phyloP scores from a whole-genome alignment of 164 flowering plant species.

The Saururus chinensis region DNA sequence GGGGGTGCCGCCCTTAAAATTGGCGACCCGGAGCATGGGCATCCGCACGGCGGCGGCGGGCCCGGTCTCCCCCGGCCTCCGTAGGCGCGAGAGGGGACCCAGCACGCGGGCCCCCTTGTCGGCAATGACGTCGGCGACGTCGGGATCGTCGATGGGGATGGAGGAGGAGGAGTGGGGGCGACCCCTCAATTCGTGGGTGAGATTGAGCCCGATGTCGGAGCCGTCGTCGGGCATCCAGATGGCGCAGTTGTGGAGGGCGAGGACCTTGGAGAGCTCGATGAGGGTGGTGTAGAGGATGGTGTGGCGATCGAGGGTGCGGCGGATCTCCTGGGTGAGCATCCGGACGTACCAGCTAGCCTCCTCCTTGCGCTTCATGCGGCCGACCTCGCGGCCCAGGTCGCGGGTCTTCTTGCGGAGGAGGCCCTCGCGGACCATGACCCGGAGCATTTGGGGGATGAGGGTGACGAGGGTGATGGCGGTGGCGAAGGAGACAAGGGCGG shows the following conservation, averaged over 20 bases:
- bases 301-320: slow-evolving; percentile 10
- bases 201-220: neutral
- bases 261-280: slow-evolving; percentile 14
- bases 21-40: slow-evolving; percentile 22
- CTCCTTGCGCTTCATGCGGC: slow-evolving; percentile 12
- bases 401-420: slow-evolving; percentile 13
- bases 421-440: slow-evolving; percentile 14
- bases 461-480: slow-evolving; percentile 11
- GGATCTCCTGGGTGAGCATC: slow-evolving; percentile 15
- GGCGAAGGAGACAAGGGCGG: slow-evolving; percentile 15
- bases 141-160: slow-evolving; percentile 9
- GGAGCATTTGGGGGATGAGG: slow-evolving; percentile 10
- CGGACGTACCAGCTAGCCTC: slow-evolving; percentile 16
- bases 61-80: slow-evolving; percentile 6
- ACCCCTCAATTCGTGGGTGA: slow-evolving; percentile 10
- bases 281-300: slow-evolving; percentile 15
- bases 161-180: neutral
- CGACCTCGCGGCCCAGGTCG: slow-evolving; percentile 13
- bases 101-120: slow-evolving; percentile 8
- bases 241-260: slow-evolving; percentile 13
- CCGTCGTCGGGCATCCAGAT: slow-evolving; percentile 15
- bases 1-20: slow-evolving; percentile 21
- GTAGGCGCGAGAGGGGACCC: slow-evolving; percentile 9
- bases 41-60: slow-evolving; percentile 15
- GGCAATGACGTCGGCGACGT: slow-evolving; percentile 6